A percentile compares a stretch with the other conserved stretches of the same genome.
Conservation (phyloP, 164 flowering plant genomes). For the Berberis thunbergii region DNA sequence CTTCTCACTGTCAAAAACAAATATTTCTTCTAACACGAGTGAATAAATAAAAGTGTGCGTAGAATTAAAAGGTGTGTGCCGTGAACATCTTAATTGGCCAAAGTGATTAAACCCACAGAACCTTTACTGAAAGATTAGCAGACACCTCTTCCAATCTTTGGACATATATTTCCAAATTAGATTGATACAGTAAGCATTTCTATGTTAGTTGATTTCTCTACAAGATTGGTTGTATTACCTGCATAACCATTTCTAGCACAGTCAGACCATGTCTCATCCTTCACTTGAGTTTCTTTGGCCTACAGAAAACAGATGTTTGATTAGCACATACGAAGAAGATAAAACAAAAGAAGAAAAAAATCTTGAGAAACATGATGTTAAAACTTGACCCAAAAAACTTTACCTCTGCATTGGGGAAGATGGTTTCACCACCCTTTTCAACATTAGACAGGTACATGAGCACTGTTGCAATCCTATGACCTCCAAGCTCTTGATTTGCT, state of each 20-base stretch:
- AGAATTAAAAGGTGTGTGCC: no score
- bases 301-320: not conserved
- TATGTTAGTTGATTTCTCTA: no score
- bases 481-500: slow-evolving; percentile 55
- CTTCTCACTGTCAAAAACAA: no score
- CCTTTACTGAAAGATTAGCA: no score
- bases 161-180: no score
- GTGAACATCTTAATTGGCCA: no score
- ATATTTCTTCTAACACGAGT: no score
- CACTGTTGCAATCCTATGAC: slow-evolving; percentile 86
- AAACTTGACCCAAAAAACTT: not conserved
- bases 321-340: not conserved
- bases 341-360: no score
- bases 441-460: slow-evolving; percentile 75
- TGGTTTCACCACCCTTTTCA: slow-evolving; percentile 65
- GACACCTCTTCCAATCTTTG: no score
- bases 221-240: slow-evolving; percentile 26
- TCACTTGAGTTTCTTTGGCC: not conserved
- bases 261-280: not conserved
- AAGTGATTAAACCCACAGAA: no score
- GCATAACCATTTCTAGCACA: slow-evolving; percentile 76
- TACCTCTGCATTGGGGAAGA: slow-evolving; percentile 9
- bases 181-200: no score
- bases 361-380: not conserved
- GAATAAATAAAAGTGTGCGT: no score